Base-by-base conservation (phyloP, 2,329 filamentous ascomycete species). In the Pestalotiopsis sp. region DNA sequence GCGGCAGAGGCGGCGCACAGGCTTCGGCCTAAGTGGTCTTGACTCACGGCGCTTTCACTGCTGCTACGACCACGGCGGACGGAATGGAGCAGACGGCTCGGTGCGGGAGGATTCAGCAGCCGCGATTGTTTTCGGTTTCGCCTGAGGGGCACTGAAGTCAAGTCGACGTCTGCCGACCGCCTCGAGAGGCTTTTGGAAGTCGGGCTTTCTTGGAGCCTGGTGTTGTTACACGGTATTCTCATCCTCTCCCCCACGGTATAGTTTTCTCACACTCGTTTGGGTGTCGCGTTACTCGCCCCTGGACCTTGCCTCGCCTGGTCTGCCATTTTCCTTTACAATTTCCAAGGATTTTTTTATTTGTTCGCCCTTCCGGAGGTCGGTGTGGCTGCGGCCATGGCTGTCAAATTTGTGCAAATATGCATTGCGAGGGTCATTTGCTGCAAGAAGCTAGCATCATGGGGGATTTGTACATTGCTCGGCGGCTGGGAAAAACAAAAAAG, bases 1-100 rank as follows among this genome's bases (percentile, higher is more conserved):
- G 86, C 75, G 88, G 89, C 68, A 89, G 92, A 73, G 90, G 92
- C 71, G 87, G 84, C 71, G 80, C 86, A 64, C 86, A 87, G 77
- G 76, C 81, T 63, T 83, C 86, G 72, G 86, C 84, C 73, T 88
- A 79, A 79, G 66, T 38, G 20, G 17, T 7, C 25, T 38, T 17
- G 17, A 31, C 17, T 9, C 45, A n/a, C 45, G n/a, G 17, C 9
- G n/a, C 17, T 52, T 52, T n/a, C 45, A 2, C 31, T 36, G 31
- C 31, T 36, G 45, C 17, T 52, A 52, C 45, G n/a, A 52, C 6
- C 17, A 17, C 17, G 45, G 20, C n/a, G n/a, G 45, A 52, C 17
- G 20, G 17, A 11, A 9, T n/a, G 20, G 45, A 52, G 45, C 45
- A 52, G 45, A n/a, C 20, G 17, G 17, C 20, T n/a, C 6, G 45